Conservation (phyloP, 208 protist genomes). For the Crithidia mellificae region DNA sequence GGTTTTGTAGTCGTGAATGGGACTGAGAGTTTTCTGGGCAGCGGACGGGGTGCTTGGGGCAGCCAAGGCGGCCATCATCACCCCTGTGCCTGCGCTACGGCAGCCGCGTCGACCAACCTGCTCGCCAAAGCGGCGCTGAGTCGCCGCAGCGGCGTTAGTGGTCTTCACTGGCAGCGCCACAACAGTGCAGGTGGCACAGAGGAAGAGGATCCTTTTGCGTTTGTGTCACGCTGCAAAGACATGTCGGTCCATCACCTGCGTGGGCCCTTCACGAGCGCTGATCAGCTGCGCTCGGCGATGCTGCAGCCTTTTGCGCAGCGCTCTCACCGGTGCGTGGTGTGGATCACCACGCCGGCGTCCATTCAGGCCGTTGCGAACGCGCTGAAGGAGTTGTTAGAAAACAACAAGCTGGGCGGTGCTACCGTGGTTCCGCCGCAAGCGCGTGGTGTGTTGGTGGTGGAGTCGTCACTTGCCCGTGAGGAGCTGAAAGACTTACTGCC, state of each 20-base stretch:
- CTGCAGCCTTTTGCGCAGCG: slow-evolving; percentile 15
- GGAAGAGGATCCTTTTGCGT: slow-evolving; percentile 14
- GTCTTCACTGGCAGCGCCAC: slow-evolving; percentile 31
- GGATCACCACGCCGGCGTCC: slow-evolving; percentile 42
- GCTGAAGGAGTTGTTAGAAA: slow-evolving; percentile 74
- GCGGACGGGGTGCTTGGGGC: background rate
- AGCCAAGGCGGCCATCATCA: slow-evolving; percentile 2
- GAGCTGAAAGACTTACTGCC: slow-evolving; percentile 60
- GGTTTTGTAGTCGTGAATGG: background rate
- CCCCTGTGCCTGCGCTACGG: slow-evolving; percentile 24
- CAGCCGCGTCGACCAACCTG: slow-evolving; percentile 9
- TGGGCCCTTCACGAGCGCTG: slow-evolving; percentile 13
- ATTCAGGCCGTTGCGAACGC: slow-evolving; percentile 42
- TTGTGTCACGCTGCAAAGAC: slow-evolving; percentile 13
- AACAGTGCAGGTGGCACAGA: background rate
- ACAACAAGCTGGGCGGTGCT: slow-evolving; percentile 55
- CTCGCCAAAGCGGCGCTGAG: slow-evolving; percentile 32
- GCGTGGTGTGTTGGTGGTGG: slow-evolving; percentile 51
- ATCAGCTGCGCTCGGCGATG: slow-evolving; percentile 34
- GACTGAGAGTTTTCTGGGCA: background rate
- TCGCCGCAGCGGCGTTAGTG: slow-evolving; percentile 37
- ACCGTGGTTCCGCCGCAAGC: slow-evolving; percentile 44
- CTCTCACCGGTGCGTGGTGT: slow-evolving; percentile 43
- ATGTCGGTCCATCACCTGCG: slow-evolving; percentile 9
- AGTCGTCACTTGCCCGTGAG: slow-evolving; percentile 43